These are phyloP conservation scores for Cyclotella choctawhatcheeana DNA, from an alignment of 108 stramenopile species.

Conservation along the genomic window DNA sequence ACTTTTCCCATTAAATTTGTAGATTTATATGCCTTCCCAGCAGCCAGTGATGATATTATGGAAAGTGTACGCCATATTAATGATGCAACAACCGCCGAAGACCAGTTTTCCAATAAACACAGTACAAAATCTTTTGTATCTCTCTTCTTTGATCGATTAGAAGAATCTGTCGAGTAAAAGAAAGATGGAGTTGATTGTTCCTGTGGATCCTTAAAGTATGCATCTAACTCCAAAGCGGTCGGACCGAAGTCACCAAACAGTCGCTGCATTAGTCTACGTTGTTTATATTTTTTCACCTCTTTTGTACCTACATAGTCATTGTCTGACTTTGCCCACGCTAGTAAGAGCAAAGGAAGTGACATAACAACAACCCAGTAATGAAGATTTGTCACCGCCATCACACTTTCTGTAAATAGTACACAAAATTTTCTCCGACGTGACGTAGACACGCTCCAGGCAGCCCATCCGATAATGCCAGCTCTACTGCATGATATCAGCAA, in stretches of 20 bases:
- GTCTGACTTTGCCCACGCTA: conserved; percentile 32
- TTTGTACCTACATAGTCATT: background rate
- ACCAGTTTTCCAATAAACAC: conserved; percentile 69
- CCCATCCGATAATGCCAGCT: conserved; percentile 8
- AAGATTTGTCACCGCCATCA: conserved; percentile 12
- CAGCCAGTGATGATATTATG: background rate
- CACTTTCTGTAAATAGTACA: conserved; percentile 6
- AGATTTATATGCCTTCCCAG: conserved; percentile 7
- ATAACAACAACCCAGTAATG: conserved; percentile 46
- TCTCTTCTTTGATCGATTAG: conserved; percentile 10
- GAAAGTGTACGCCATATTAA: conserved; percentile 30
- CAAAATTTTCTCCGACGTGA: conserved; percentile 18
- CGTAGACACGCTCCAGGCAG: background rate
- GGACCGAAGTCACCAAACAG: conserved; percentile 9
- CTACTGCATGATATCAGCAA: conserved; percentile 24
- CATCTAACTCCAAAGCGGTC: conserved; percentile 15
- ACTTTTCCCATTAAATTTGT: too few relatives aligned
- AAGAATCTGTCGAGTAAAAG: conserved; percentile 17
- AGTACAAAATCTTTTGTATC: conserved; percentile 53
- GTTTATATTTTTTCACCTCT: background rate
- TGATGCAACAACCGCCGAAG: conserved; percentile 52
- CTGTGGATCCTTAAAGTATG: conserved; percentile 23
- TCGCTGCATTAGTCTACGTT: background rate
- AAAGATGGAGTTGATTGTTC: conserved; percentile 15
- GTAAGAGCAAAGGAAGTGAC: conserved; percentile 30